These are phyloP conservation scores for Allantophomopsis lycopodina DNA, from an alignment of 2,329 filamentous ascomycete genomes.

Conservation along the genomic window DNA sequence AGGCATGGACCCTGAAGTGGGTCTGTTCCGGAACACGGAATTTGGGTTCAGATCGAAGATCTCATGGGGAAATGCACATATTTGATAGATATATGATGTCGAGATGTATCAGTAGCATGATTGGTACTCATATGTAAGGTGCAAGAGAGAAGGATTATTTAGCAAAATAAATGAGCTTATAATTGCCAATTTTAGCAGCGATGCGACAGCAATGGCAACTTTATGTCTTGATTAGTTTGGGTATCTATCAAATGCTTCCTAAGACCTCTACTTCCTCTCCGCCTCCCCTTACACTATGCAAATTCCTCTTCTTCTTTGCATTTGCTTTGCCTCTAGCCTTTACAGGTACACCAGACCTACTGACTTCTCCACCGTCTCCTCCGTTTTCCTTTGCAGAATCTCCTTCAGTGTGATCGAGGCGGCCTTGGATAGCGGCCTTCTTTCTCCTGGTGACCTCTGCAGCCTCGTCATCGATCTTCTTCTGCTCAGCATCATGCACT, in stretches of 20 bases:
- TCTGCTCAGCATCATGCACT: constrained; percentile 29
- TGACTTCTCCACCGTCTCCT: constrained; percentile 6
- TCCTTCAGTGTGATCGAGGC: not conserved
- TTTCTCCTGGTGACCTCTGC: constrained; percentile 11
- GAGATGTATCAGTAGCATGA: no score
- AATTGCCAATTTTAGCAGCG: no score
- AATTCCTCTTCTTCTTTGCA: constrained; percentile 13
- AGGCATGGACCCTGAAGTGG: no score
- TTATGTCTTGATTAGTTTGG: no score
- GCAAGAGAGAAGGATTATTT: no score
- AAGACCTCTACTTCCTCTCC: constrained; percentile 17
- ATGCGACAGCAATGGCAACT: no score
- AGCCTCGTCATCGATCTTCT: constrained; percentile 29
- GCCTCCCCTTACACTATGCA: constrained; percentile 12
- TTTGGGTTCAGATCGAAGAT: no score
- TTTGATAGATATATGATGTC: no score
- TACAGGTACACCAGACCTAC: constrained; percentile 6
- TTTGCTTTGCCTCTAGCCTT: constrained; percentile 4
- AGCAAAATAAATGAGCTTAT: no score
- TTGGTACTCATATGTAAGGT: no score
- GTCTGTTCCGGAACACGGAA: no score
- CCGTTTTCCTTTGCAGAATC: constrained; percentile 10
- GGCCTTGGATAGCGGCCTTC: constrained; percentile 12
- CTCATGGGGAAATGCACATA: no score
- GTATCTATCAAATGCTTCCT: constrained; percentile 7